These are phyloP conservation scores for Chenopodium suecicum DNA, from an alignment of 148 eudicot species.

Conservation along the genomic window DNA sequence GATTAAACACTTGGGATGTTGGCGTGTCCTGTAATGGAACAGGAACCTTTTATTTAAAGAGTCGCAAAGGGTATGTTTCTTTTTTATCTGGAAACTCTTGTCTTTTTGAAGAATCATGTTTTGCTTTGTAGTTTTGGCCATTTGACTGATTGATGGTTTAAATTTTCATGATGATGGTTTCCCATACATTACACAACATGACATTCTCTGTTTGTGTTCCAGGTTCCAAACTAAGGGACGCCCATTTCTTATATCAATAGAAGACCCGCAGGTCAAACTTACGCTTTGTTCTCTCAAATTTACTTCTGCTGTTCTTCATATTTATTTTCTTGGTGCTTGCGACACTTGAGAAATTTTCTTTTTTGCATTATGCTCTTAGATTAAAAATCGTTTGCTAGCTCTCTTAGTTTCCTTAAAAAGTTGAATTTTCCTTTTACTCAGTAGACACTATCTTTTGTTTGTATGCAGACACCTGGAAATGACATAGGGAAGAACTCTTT, in stretches of 20 bases:
- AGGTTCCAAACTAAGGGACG: constrained; percentile 63
- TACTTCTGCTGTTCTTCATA: not conserved
- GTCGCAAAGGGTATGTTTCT: constrained; percentile 66
- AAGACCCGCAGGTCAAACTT: constrained; percentile 87
- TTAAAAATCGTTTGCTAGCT: constrained; percentile 1
- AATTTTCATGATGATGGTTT: constrained; percentile 1
- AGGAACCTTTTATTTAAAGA: constrained; percentile 73
- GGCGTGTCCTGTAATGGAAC: constrained; percentile 84
- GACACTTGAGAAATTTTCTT: not conserved
- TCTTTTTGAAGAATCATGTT: not conserved
- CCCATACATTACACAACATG: not conserved
- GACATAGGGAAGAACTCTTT: constrained; percentile 95
- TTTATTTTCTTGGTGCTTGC: not conserved
- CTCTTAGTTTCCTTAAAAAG: not conserved
- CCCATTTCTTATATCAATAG: constrained; percentile 61
- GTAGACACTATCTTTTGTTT: constrained; percentile 20
- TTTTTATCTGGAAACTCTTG: not conserved
- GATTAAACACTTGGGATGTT: constrained; percentile 79
- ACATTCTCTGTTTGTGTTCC: constrained; percentile 17
- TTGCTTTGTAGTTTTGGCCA: not conserved
- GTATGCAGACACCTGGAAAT: constrained; percentile 77
- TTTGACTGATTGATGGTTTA: not conserved
- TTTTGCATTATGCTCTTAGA: not conserved
- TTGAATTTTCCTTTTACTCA: not conserved
- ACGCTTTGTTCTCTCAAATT: constrained; percentile 8